Evolutionary conservation across 2,329 filamentous ascomycete species (phyloP).

Genomic region (Fusarium sublunatum): DNA sequence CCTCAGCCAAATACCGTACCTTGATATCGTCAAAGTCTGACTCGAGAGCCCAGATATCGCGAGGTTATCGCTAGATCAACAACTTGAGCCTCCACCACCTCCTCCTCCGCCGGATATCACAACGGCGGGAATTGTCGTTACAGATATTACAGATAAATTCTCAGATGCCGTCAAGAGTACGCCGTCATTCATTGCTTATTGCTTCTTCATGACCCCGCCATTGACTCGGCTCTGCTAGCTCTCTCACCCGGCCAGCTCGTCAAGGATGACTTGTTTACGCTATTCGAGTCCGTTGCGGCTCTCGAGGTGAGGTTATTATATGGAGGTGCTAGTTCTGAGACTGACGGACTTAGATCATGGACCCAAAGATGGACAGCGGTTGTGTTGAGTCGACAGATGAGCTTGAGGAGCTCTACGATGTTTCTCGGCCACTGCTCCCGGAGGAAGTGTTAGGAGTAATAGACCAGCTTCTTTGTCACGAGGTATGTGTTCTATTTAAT

Average conservation of each 20-base stretch:
- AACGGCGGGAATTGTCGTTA: slow-evolving; percentile 63
- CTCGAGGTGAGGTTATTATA: slow-evolving; percentile 68
- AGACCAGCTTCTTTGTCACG: slow-evolving; percentile 89
- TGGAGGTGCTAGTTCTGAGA: not conserved
- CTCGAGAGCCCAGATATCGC: slow-evolving; percentile 52
- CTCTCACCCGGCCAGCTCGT: slow-evolving; percentile 84
- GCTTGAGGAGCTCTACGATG: slow-evolving; percentile 86
- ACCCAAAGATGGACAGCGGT: slow-evolving; percentile 98
- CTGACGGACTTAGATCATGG: slow-evolving; percentile 82
- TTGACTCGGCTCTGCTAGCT: slow-evolving; percentile 61
- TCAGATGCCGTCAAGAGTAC: slow-evolving; percentile 63
- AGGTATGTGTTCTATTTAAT: slow-evolving; percentile 64
- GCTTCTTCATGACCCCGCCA: slow-evolving; percentile 21
- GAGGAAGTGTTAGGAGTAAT: slow-evolving; percentile 92
- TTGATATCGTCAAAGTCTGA: slow-evolving; percentile 43
- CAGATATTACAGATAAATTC: slow-evolving; percentile 70
- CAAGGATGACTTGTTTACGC: slow-evolving; percentile 92
- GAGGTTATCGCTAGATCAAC: slow-evolving; percentile 55
- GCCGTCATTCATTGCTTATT: slow-evolving; percentile 33
- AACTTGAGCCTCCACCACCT: slow-evolving; percentile 45
- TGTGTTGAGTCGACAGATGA: slow-evolving; percentile 81
- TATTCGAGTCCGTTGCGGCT: slow-evolving; percentile 93
- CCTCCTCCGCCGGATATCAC: slow-evolving; percentile 55
- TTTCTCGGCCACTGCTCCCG: slow-evolving; percentile 73
- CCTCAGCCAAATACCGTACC: slow-evolving; percentile 18